Evolutionary conservation across 2,329 filamentous ascomycete species (phyloP).

Genomic region (Metarhizium brunneum): DNA sequence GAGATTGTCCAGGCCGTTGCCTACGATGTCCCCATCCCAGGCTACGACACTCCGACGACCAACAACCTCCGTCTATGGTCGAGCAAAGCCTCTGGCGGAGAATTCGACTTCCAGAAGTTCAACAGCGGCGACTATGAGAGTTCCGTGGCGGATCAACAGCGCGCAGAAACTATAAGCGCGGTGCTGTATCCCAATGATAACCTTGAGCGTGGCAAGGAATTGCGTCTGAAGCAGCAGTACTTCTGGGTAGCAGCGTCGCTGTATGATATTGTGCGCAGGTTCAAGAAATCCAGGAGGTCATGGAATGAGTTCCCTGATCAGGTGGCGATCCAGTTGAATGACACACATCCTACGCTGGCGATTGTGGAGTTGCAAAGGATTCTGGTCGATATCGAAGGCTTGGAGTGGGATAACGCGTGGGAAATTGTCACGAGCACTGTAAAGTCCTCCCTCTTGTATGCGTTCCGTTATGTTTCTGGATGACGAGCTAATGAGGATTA

Average conservation of each 20-base stretch:
- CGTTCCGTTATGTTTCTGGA: not conserved
- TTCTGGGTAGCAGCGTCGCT: constrained; percentile 98
- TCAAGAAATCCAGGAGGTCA: constrained; percentile 90
- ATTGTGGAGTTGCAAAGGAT: constrained; percentile 95
- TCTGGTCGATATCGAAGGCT: constrained; percentile 76
- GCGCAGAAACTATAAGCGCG: constrained; percentile 96
- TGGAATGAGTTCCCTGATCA: constrained; percentile 93
- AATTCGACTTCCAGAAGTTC: constrained; percentile 99
- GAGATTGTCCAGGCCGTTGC: constrained; percentile 88
- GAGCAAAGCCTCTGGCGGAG: constrained; percentile 90
- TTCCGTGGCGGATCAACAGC: constrained; percentile 95
- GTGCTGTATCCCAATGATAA: constrained; percentile 98
- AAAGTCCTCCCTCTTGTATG: constrained; percentile 21
- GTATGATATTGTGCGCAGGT: constrained; percentile 90
- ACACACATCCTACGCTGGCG: constrained; percentile 92
- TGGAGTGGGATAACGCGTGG: constrained; percentile 94
- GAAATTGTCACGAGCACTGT: constrained; percentile 61
- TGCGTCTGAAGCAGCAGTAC: constrained; percentile 97
- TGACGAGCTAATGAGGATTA: not conserved
- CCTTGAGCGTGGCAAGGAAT: constrained; percentile 90
- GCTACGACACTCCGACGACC: constrained; percentile 79
- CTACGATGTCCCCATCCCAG: constrained; percentile 87
- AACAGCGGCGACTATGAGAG: constrained; percentile 97
- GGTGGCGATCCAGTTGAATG: constrained; percentile 94
- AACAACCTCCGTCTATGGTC: constrained; percentile 98